phyloP scores from a whole-genome alignment of 495 filamentous ascomycete genomes.

The Penicillium bovifimosum region DNA sequence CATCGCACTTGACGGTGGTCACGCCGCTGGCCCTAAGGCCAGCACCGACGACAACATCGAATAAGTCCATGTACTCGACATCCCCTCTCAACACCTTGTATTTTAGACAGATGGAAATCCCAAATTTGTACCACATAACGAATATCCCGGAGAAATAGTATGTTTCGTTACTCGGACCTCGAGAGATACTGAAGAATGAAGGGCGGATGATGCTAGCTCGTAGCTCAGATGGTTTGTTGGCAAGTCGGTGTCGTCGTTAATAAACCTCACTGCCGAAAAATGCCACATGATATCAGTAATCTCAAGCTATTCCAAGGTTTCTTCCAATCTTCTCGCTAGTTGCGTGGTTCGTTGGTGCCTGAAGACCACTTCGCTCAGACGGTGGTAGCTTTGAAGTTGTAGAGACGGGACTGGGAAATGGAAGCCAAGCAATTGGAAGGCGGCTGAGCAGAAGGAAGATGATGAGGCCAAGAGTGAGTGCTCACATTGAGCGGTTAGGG shows the following conservation, averaged over 20 bases:
- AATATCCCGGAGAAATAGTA: neutral
- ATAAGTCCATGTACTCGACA: slow-evolving; percentile 12
- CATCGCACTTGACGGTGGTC: slow-evolving; percentile 75
- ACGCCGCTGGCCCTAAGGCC: slow-evolving; percentile 41
- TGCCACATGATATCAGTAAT: no score
- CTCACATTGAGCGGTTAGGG: neutral
- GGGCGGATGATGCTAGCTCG: neutral
- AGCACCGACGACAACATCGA: slow-evolving; percentile 39
- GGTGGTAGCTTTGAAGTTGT: no score
- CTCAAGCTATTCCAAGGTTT: no score
- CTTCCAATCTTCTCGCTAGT: no score
- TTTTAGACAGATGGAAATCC: slow-evolving; percentile 3
- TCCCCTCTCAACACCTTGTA: slow-evolving; percentile 7
- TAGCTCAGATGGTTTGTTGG: neutral
- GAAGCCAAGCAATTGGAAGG: neutral
- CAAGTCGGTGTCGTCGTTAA: no score
- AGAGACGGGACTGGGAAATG: neutral
- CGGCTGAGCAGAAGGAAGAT: neutral
- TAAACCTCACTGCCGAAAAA: no score
- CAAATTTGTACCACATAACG: slow-evolving; percentile 7
- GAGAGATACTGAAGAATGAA: neutral
- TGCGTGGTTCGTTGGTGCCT: no score
- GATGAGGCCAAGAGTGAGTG: neutral
- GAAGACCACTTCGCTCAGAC: no score
- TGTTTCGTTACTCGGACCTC: neutral